Evolutionary conservation across 2,329 filamentous ascomycete species (phyloP), one percentile per base, ranked within the genome.

Genomic region (Chalaropsis ovoidea): DNA sequence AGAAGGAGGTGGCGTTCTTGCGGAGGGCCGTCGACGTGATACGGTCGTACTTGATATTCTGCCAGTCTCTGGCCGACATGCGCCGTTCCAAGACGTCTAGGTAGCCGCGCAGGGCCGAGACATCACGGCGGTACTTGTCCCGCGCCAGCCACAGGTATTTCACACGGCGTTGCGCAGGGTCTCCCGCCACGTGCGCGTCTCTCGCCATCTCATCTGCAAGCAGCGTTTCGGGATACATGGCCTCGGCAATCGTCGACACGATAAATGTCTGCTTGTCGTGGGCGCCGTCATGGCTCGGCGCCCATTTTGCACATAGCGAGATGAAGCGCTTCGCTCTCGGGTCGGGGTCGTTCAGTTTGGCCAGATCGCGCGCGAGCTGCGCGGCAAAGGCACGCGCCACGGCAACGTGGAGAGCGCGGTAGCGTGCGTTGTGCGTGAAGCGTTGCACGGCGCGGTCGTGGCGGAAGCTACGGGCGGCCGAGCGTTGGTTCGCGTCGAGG

Each of bases 261-360:
- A 86, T 77, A 68, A 80, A 79, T 1, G 83, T 85, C 68, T 83
- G 79, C 68, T 79, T 78, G 71, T 86, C 83, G 69, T 85, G 82
- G 69, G 82, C 82, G 45, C 75, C 76, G 42, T 78, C 77, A 19
- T 79, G 76, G 0, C 79, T 78, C 1, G 83, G 83, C 0, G 82
- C 81, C 83, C 83, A 86, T 68, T 86, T 86, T 1, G 77, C 81
- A 65, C 81, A 82, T 0, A 85, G 77, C 0, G 81, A 83, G 64
- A 85, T 77, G 15, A 71, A 72, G 31, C 74, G 75, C 69, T 76
- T 75, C 6, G 76, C 76, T 54, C 75, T 73, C 17, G 73, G 70
- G 39, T 79, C 74, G 10, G 71, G 70, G 17, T 74, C 75, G 3
- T 74, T 70, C 0, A 84, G 74, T 0, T 77, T 70, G 0, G 68